Evolutionary conservation across 2,329 filamentous ascomycete genomes (phyloP).

Genomic region (Neofusicoccum umdonicola): DNA sequence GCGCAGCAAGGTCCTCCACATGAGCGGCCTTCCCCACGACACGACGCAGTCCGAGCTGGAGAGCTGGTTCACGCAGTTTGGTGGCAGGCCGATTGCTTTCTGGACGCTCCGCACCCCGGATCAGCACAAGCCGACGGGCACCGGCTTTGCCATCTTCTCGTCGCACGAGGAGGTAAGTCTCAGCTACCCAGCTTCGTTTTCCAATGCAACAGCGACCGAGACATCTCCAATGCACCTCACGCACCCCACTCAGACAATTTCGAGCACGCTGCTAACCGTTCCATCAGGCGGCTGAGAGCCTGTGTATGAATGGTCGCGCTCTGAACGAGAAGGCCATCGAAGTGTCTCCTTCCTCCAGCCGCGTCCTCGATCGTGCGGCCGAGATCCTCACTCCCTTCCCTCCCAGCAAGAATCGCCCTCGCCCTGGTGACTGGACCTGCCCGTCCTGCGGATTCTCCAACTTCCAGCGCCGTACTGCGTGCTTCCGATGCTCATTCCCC

Average conservation of each 20-base stretch:
- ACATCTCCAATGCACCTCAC: background rate
- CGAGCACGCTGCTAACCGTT: background rate
- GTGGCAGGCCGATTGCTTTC: constrained; percentile 95
- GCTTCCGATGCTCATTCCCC: constrained; percentile 99
- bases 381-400: constrained; percentile 97
- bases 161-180: constrained; percentile 92
- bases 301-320: constrained; percentile 98
- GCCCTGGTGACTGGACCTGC: constrained; percentile 98
- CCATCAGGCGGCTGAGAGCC: constrained; percentile 82
- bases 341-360: constrained; percentile 94
- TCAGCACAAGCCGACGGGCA: constrained; percentile 98
- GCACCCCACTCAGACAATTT: background rate
- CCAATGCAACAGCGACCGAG: constrained; percentile 7
- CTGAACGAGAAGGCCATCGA: constrained; percentile 99
- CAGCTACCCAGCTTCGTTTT: background rate
- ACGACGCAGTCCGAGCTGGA: constrained; percentile 98
- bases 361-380: constrained; percentile 90
- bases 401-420: constrained; percentile 95
- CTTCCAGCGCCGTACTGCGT: constrained; percentile 96
- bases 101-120: constrained; percentile 98
- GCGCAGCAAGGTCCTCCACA: constrained; percentile 95
- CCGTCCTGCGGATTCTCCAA: constrained; percentile 98
- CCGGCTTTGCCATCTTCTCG: constrained; percentile 96
- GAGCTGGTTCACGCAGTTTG: constrained; percentile 99
- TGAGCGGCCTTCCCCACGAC: constrained; percentile 95